Evolutionary conservation across 192 early-diverging fungal species (phyloP), one percentile per base, ranked within the genome.

Genomic region (Coemansia sp.): DNA sequence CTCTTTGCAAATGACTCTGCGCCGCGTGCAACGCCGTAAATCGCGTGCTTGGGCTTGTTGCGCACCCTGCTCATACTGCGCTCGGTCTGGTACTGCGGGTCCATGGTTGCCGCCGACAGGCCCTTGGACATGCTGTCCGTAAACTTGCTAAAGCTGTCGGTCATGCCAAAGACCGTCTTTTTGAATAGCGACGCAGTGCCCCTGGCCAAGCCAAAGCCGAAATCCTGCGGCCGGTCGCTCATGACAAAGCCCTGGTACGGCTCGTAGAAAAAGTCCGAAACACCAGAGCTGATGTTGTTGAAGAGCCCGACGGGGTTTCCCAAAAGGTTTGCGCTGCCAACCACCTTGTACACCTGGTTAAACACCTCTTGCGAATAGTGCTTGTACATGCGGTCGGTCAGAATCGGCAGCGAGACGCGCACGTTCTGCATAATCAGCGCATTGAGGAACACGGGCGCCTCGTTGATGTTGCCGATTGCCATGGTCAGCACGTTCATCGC

Each of bases 291-390:
- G 51, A 99, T 85, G 62, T 88, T 98, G 77, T 87, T 97, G 77
- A 99, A 99, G 18, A 99, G 71, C 1, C 97, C 95, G 2, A 99
- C 94, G 1, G 97, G 97, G 61, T 99, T 99, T 25, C 97, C 97
- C 53, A 99, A 83, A 62, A 99, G 88, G 64, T 99, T 95, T 16
- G 95, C 95, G 19, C 94, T 95, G 10, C 97, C 97, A 7, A 98
- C 69, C n/a, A 94, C 82, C 68, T 87, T 85, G 73, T 92, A 89
- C 1, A 91, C 68, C 69, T 86, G 95, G 60, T 91, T 92, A 36
- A 97, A 83, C 18, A 92, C 83, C 68, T 97, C 93, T 61, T 95
- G 90, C 29, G 88, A 86, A 54, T 99, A 99, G 69, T 94, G 93
- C 54, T 83, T 85, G 47, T 84, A 83, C 57, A 98, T 89, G 42